Evolutionary conservation across 2,329 filamentous ascomycete genomes (phyloP).

Genomic region (Aspergillus sp.): DNA sequence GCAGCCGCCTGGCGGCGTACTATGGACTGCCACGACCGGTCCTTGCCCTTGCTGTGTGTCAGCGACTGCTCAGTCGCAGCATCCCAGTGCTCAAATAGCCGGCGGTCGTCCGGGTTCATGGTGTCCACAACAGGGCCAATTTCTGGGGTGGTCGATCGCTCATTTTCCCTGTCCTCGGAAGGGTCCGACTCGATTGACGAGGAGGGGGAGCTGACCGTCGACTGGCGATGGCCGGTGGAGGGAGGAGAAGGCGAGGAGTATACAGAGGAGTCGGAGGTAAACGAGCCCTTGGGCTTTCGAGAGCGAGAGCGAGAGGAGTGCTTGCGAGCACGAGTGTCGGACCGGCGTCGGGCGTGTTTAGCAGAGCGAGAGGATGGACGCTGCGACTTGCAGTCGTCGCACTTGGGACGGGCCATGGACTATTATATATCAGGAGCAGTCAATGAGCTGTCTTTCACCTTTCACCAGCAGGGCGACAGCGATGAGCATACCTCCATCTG

Average conservation of each 20-base stretch:
- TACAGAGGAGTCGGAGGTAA: not conserved
- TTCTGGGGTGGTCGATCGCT: not conserved
- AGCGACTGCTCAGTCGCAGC: not conserved
- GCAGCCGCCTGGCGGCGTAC: slow-evolving; percentile 2
- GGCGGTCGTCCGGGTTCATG: not conserved
- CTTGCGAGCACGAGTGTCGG: not conserved
- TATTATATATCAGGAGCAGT: not conserved
- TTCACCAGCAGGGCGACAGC: no score
- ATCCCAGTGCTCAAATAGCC: slow-evolving; percentile 1
- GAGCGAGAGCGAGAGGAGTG: no score
- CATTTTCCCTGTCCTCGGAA: not conserved
- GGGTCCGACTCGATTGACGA: not conserved
- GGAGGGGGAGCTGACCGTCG: not conserved
- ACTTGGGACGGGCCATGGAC: slow-evolving; percentile 1
- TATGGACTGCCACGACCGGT: slow-evolving; percentile 6
- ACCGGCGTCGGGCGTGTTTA: not conserved
- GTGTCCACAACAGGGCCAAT: not conserved
- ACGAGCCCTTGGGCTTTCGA: not conserved
- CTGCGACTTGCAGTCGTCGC: slow-evolving; percentile 7
- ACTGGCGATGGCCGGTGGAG: not conserved
- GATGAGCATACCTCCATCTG: slow-evolving; percentile 1
- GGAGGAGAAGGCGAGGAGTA: slow-evolving; percentile 1
- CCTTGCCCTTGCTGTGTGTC: slow-evolving; percentile 1
- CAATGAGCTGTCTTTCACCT: not conserved
- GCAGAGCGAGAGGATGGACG: not conserved